A percentile compares a stretch with the other conserved stretches of the same genome.
Conservation (phyloP, 2,329 filamentous ascomycete species). For the Alternaria metachromatica region DNA sequence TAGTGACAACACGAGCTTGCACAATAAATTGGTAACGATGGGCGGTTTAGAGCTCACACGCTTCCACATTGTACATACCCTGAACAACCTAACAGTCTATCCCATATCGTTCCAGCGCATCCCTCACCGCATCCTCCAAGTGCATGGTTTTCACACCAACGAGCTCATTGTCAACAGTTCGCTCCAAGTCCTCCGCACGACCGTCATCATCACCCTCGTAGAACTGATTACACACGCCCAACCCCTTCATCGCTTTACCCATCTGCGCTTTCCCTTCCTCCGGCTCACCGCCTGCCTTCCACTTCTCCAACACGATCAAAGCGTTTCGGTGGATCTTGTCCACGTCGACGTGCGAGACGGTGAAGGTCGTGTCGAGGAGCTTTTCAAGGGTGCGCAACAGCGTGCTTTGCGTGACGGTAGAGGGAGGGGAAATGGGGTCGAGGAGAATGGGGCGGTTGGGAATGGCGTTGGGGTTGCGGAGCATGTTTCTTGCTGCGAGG, state of each 20-base stretch:
- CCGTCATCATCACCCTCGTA: constrained; percentile 32
- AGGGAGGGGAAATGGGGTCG: constrained; percentile 22
- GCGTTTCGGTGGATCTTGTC: constrained; percentile 38
- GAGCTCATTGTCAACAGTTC: constrained; percentile 36
- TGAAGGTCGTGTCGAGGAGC: constrained; percentile 27
- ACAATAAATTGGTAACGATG: no score
- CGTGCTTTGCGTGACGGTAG: constrained; percentile 32
- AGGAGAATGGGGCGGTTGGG: constrained; percentile 41
- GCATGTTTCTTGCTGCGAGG: constrained; percentile 37
- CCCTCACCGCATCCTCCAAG: constrained; percentile 37
- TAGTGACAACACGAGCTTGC: background rate
- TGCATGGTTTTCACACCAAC: constrained; percentile 35
- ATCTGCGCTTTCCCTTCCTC: background rate
- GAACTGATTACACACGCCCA: constrained; percentile 42
- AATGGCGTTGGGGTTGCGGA: constrained; percentile 30
- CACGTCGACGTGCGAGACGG: constrained; percentile 35
- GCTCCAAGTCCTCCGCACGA: constrained; percentile 30
- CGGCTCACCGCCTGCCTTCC: constrained; percentile 17
- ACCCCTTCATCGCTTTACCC: constrained; percentile 32
- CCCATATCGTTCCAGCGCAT: constrained; percentile 33
- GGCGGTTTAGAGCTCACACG: constrained; percentile 21
- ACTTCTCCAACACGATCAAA: constrained; percentile 32
- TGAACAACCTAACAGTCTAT: constrained; percentile 33
- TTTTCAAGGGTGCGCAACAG: constrained; percentile 35
- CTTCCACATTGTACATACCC: constrained; percentile 36